These are phyloP conservation scores for Globisporangium perplexum DNA, from an alignment of 352 stramenopile species.

Conservation along the genomic window DNA sequence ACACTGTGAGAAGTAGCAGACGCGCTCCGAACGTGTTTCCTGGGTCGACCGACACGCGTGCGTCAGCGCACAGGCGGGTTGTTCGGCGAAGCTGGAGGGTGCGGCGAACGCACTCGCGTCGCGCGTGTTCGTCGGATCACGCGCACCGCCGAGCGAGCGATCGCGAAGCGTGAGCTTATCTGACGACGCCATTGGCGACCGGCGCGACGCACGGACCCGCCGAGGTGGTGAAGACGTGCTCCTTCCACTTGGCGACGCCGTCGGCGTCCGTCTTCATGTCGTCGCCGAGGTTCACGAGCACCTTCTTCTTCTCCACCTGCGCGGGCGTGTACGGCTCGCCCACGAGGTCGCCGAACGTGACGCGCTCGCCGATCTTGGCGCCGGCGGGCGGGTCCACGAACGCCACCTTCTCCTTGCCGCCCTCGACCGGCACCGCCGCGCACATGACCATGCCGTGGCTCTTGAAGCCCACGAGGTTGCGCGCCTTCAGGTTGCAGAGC, in stretches of 20 bases:
- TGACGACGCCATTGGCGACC: slow-evolving; percentile 69
- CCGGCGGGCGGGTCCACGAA: slow-evolving; percentile 81
- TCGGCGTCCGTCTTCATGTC: slow-evolving; percentile 80
- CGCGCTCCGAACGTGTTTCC: background rate
- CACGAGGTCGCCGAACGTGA: slow-evolving; percentile 58
- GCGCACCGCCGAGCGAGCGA: too few relatives aligned
- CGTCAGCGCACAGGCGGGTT: too few relatives aligned
- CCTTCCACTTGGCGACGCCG: slow-evolving; percentile 81
- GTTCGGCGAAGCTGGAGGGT: too few relatives aligned
- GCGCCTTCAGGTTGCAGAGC: slow-evolving; percentile 89
- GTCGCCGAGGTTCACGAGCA: slow-evolving; percentile 66
- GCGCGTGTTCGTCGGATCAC: background rate
- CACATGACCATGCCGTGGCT: slow-evolving; percentile 92
- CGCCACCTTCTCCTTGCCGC: slow-evolving; percentile 75
- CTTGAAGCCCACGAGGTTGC: slow-evolving; percentile 88
- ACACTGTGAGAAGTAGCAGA: background rate
- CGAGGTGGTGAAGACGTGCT: slow-evolving; percentile 69
- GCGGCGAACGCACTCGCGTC: background rate
- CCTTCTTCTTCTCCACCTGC: slow-evolving; percentile 89
- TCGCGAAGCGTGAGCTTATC: slow-evolving; percentile 28
- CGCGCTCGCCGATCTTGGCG: slow-evolving; percentile 67
- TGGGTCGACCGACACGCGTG: background rate
- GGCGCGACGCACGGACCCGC: slow-evolving; percentile 68
- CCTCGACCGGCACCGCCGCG: slow-evolving; percentile 53
- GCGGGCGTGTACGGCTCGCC: slow-evolving; percentile 74